Conservation (phyloP, 2,329 filamentous ascomycete species). For the Trichoderma lentiforme region DNA sequence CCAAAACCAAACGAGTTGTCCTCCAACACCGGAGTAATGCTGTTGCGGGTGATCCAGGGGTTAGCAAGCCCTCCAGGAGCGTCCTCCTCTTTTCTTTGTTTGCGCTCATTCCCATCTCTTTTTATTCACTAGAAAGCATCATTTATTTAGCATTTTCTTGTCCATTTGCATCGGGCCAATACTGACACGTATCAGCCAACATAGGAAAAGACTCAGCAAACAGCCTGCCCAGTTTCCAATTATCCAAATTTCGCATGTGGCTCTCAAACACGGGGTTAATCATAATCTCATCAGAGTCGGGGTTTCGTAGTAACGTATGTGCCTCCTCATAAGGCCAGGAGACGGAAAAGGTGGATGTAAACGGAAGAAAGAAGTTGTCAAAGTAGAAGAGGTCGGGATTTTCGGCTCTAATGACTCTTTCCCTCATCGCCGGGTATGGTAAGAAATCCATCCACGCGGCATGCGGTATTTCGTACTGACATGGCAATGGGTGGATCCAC, state of each 20-base stretch:
- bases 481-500: constrained; percentile 64
- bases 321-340: constrained; percentile 82
- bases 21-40: not conserved
- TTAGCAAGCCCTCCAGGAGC: not conserved
- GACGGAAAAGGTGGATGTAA: constrained; percentile 69
- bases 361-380: constrained; percentile 80
- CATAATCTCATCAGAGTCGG: constrained; percentile 61
- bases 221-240: constrained; percentile 74
- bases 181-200: constrained; percentile 21
- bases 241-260: constrained; percentile 70
- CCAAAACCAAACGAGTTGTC: not conserved
- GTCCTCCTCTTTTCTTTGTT: not conserved
- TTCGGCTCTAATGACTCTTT: constrained; percentile 55
- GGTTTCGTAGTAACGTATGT: constrained; percentile 62
- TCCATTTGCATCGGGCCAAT: not conserved
- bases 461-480: constrained; percentile 66
- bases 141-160: not conserved
- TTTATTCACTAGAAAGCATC: not conserved
- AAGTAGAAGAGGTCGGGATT: constrained; percentile 57
- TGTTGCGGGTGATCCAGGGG: not conserved
- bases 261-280: constrained; percentile 86
- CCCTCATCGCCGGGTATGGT: constrained; percentile 75
- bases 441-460: constrained; percentile 81
- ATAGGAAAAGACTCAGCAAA: constrained; percentile 65
- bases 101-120: not conserved